phyloP scores from a whole-genome alignment of 495 filamentous ascomycete species.

The Penicillium crystallinum region DNA sequence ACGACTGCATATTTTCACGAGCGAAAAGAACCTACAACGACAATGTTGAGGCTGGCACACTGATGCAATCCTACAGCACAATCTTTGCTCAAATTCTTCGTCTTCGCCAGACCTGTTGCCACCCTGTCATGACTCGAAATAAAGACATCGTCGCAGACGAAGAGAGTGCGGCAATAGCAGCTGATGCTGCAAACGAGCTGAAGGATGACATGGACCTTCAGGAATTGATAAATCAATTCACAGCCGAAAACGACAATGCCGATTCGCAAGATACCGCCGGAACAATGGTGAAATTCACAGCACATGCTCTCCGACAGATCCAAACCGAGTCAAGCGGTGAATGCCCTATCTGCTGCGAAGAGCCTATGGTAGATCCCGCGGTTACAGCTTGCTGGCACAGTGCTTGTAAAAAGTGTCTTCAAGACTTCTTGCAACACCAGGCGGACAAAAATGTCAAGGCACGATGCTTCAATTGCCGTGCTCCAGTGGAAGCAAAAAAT shows the following conservation, averaged over 20 bases:
- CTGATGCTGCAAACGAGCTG: conserved; percentile 71
- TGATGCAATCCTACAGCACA: conserved; percentile 89
- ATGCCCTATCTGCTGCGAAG: conserved; percentile 91
- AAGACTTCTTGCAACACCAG: conserved; percentile 83
- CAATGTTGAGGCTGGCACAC: conserved; percentile 84
- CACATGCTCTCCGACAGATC: conserved; percentile 84
- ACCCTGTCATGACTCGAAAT: conserved; percentile 83
- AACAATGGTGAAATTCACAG: conserved; percentile 58
- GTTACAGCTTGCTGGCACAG: conserved; percentile 97
- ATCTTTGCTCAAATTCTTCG: conserved; percentile 96
- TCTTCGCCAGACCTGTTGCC: conserved; percentile 90
- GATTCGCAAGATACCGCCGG: conserved; percentile 31
- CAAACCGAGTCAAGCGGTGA: conserved; percentile 81
- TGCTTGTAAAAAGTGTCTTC: conserved; percentile 86
- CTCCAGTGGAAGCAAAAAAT: conserved; percentile 72
- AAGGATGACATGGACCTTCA: conserved; percentile 96
- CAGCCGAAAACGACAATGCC: conserved; percentile 58
- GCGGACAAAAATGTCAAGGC: conserved; percentile 67
- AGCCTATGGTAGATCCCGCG: conserved; percentile 87
- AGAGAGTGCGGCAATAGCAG: conserved; percentile 73
- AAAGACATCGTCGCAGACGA: conserved; percentile 82
- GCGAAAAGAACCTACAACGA: conserved; percentile 78
- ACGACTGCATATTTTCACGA: conserved; percentile 77
- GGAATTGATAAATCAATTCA: conserved; percentile 78
- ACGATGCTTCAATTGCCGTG: conserved; percentile 84